Evolutionary conservation across 2,329 filamentous ascomycete genomes (phyloP).

Genomic region (Penicillium olsonii): DNA sequence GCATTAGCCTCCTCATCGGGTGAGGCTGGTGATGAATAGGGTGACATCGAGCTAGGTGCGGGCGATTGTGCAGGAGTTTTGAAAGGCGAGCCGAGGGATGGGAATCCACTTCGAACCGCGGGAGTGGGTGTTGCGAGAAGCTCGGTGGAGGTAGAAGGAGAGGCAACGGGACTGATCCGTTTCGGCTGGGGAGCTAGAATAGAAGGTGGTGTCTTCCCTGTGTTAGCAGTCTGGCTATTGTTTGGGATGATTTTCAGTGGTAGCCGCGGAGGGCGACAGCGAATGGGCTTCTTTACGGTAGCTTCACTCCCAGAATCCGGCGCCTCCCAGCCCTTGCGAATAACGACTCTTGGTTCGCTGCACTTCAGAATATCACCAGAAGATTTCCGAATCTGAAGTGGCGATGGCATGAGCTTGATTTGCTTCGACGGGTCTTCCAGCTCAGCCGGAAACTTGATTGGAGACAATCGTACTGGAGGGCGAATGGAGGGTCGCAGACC

Average conservation of each 20-base stretch:
- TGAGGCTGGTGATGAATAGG: not conserved
- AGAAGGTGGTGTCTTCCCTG: not conserved
- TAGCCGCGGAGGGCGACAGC: constrained; percentile 20
- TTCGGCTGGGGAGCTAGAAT: not conserved
- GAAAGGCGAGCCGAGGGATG: not conserved
- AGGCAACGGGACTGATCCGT: not conserved
- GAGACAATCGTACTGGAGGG: not conserved
- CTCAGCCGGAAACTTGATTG: constrained; percentile 2
- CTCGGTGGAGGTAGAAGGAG: not conserved
- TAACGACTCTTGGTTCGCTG: not conserved
- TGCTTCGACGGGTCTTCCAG: constrained; percentile 5
- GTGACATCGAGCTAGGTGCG: not conserved
- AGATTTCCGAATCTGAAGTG: constrained; percentile 29
- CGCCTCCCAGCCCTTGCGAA: not conserved
- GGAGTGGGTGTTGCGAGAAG: not conserved
- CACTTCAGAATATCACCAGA: constrained; percentile 8
- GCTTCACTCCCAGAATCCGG: not conserved
- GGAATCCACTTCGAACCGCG: not conserved
- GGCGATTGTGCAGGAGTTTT: not conserved
- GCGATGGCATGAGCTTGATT: constrained; percentile 25
- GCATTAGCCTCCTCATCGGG: constrained; percentile 1
- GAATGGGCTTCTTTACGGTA: not conserved
- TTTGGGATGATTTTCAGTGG: constrained; percentile 24
- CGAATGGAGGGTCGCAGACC: not conserved
- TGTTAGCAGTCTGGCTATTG: constrained; percentile 4